Evolutionary conservation across 805 yeast genomes (phyloP), one percentile per base, ranked within the genome.

Genomic region (Candida tibetensis): DNA sequence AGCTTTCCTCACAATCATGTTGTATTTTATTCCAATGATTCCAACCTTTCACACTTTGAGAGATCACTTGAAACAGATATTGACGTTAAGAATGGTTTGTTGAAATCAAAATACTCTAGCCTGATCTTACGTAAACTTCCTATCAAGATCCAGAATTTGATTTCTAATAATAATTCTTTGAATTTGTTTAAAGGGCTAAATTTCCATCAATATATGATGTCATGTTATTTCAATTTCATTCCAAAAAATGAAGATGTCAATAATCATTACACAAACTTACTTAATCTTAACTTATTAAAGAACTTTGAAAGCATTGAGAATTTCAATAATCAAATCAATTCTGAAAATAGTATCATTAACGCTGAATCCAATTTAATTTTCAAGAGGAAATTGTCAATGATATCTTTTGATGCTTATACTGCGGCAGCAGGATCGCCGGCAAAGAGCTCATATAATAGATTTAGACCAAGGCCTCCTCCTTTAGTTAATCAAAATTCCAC

Each of bases 151-250:
- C 71, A 66, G 41, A 58, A 59, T 30, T 51, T 68, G 23, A 45
- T 68, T 19, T 42, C 50, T 30, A 61, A 51, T 44, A 53, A 51
- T 34, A 50, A 47, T 19, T 55, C 66, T 8, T 47, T 66, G 18
- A 58, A 60, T 22, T 44, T 63, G 25, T 65, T 65, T 46, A 64
- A 68, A 36, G 40, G 39, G 34, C 53, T 66, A 38, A 48, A 55
- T 19, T 45, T 65, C 17, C 66, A 54, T 41, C 67, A 64, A 42
- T 69, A 68, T 51, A 60, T 64, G 62, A 47, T 58, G 25, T 62
- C 70, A 4, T 68, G 71, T 42, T 69, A 69, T 47, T 61, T 49
- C 36, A 69, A 69, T 39, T 42, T 51, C 25, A 51, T 61, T 14
- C 71, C 71, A 1, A 30, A 37, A 7, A 52, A 49, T 5, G 46